These are phyloP conservation scores for Colletotrichum costaricense DNA, from an alignment of 2,329 filamentous ascomycete genomes.

Conservation along the genomic window DNA sequence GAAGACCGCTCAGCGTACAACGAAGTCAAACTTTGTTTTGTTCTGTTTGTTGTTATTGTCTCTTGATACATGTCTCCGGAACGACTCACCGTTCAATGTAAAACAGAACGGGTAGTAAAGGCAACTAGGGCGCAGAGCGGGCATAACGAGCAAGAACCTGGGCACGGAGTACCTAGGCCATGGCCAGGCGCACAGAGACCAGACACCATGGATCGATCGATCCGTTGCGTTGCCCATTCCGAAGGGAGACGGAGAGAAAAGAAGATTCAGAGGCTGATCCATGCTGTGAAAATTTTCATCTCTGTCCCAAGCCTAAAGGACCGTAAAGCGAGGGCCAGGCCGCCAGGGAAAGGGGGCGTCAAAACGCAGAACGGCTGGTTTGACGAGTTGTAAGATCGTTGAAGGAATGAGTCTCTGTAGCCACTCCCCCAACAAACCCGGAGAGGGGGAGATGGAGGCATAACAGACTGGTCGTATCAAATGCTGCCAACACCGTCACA, in stretches of 20 bases:
- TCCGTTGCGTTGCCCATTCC: conserved; percentile 4
- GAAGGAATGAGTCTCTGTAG: conserved; percentile 11
- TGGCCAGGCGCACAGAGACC: conserved; percentile 18
- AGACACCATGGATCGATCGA: conserved; percentile 22
- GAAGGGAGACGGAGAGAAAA: conserved; percentile 1
- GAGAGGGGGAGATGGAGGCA: background rate
- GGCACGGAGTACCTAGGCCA: conserved; percentile 8
- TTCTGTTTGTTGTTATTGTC: conserved; percentile 26
- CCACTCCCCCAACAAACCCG: conserved; percentile 7
- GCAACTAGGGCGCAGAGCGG: conserved; percentile 6
- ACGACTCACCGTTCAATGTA: conserved; percentile 7
- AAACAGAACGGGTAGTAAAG: conserved; percentile 13
- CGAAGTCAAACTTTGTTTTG: background rate
- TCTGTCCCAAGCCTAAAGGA: background rate
- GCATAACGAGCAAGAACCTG: conserved; percentile 14
- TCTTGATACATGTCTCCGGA: conserved; percentile 17
- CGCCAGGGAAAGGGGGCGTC: conserved; percentile 1
- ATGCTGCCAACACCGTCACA: conserved; percentile 7
- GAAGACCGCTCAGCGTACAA: background rate
- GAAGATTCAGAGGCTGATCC: conserved; percentile 5
- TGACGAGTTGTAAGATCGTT: conserved; percentile 3
- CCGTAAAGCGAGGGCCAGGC: background rate
- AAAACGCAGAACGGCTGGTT: conserved; percentile 27
- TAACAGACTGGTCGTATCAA: background rate
- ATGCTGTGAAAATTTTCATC: background rate